A percentile compares a stretch with the other conserved stretches of the same genome.
Conservation (phyloP, 139 green algal species). For the Pleodorina starrii region DNA sequence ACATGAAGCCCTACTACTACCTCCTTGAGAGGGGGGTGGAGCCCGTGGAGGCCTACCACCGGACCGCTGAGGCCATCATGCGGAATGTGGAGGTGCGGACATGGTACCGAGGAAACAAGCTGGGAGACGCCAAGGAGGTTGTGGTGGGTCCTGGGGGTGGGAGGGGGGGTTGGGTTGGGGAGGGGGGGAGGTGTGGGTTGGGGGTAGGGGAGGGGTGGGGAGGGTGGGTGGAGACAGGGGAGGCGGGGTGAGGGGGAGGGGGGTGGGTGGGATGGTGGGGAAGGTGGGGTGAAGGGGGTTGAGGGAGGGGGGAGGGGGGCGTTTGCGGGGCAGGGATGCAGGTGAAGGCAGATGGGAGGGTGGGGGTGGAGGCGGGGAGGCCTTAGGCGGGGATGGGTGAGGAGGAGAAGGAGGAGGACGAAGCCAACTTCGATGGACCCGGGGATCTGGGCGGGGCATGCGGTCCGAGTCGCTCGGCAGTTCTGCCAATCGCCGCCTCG, state of each 20-base stretch:
- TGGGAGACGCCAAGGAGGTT: constrained; percentile 52
- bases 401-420: too few relatives aligned
- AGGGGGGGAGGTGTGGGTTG: not conserved
- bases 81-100: constrained; percentile 73
- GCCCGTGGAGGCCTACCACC: constrained; percentile 68
- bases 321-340: too few relatives aligned
- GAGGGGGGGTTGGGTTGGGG: not conserved
- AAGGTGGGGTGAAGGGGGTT: not conserved
- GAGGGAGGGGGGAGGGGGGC: too few relatives aligned
- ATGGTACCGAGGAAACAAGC: constrained; percentile 59
- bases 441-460: too few relatives aligned
- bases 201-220: not conserved
- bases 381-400: too few relatives aligned
- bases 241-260: not conserved
- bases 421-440: too few relatives aligned
- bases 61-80: constrained; percentile 69
- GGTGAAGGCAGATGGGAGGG: too few relatives aligned
- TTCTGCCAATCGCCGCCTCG: too few relatives aligned
- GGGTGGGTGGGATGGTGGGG: not conserved
- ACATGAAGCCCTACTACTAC: constrained; percentile 83
- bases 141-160: not conserved
- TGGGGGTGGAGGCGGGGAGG: too few relatives aligned
- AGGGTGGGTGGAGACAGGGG: not conserved
- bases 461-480: too few relatives aligned
- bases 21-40: constrained; percentile 73